Conservation (phyloP, 306 rosid genomes). For the Acacia acuminata region DNA sequence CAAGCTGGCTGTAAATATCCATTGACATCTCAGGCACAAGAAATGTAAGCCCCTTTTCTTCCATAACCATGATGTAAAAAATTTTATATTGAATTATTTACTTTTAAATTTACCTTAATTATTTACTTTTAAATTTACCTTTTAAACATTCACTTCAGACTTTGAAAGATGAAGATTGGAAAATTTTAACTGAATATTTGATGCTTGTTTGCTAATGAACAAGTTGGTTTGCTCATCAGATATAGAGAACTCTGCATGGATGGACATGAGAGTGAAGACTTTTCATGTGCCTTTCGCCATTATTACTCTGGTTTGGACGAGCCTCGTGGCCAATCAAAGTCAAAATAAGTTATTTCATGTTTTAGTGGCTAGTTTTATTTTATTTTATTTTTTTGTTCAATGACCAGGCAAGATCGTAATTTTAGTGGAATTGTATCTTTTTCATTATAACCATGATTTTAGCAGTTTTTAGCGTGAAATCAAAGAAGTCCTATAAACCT, state of each 20-base stretch:
- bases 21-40: conserved; percentile 65
- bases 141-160: neutral
- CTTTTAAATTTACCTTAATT: neutral
- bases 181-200: neutral
- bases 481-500: too few species aligned
- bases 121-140: neutral
- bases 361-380: neutral
- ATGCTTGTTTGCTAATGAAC: conserved; percentile 10
- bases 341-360: neutral
- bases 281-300: conserved; percentile 83
- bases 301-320: conserved; percentile 69
- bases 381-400: neutral
- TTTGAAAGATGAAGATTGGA: neutral
- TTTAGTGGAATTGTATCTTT: too few species aligned
- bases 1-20: conserved; percentile 63
- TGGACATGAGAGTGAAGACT: conserved; percentile 70
- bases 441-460: too few species aligned
- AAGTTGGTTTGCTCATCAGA: conserved; percentile 49
- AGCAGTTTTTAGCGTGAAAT: too few species aligned
- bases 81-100: neutral
- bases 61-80: conserved; percentile 4
- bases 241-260: conserved; percentile 62
- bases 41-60: conserved; percentile 57
- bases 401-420: neutral
- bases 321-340: conserved; percentile 23